Base-by-base conservation (phyloP, 345 rosid species). In the Turritis glabra region DNA sequence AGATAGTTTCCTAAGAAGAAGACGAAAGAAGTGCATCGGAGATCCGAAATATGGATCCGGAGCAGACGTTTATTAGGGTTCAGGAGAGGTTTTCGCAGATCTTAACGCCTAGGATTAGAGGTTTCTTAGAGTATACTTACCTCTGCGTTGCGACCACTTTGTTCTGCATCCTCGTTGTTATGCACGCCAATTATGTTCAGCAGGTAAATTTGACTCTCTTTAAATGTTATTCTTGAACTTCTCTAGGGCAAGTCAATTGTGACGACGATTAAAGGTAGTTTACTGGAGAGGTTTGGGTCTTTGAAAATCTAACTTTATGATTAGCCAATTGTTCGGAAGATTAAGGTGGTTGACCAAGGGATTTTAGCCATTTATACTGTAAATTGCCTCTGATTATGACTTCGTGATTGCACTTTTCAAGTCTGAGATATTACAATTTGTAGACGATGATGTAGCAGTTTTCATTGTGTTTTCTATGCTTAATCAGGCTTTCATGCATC, bases 141-240 rank as follows among this genome's bases (percentile, higher is more conserved):
- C 88, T 96, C 78, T 72, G 84, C 82, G 76, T 87, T 8, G 99
- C 98, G 72, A 77, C 92, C 79, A 88, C 93, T 68, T 85, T 87
- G 80, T 96, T 96, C 70, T 88, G 86, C 69, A 87, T 96, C 72
- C 99, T 96, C 33, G 97, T 96, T 65, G 92, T 90, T 59, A 90
- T 92, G 99, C 99, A 96, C 86, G 99, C 99, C 82, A 96, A 96
- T 84, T 96, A 88, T 68, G 98, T 96, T 61, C 99, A 92, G 51
- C 97, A 90, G 94, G 99, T 95, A 51, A 54, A 3, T 19, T 55
- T 25, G 1, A 19, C 27, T 25, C 44, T 44, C 14, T 50, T 13
- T 72, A 32, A 0, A 72, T 56, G 11, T n/a, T 21, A 30, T 13
- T 65, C 29, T 3, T 35, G 17, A 51, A n/a, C 47, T 30, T 64